Evolutionary conservation across 2,329 filamentous ascomycete species (phyloP), one percentile per base, ranked within the genome.

Genomic region (Neonectria hederae): DNA sequence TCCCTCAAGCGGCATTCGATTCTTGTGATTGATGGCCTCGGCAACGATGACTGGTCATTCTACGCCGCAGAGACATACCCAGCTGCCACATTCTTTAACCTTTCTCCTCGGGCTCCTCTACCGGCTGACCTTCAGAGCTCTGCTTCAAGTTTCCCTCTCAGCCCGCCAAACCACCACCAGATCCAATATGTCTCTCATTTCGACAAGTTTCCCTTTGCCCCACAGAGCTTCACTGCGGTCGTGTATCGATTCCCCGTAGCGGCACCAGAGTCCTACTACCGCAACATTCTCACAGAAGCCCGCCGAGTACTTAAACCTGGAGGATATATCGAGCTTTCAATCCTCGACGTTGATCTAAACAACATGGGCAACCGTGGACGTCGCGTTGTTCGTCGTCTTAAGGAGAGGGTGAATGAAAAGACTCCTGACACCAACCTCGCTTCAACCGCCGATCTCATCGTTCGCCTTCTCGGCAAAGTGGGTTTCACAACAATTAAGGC

Each of bases 31-130:
- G 92, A 96, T 78, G 92, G 92, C 5, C 88, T 96, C 30, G 92
- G 92, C n/a, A 94, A 94, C 73, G 89, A 91, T 69, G 92, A 96
- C 74, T 96, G 92, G 92, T 94, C 92, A 0, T 94, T 93, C 76
- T 95, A 94, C 71, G 92, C 92, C 21, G 91, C 92, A 7, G 88
- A 94, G 74, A 93, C 91, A 1, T 95, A 95, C 68, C 90, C 91
- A 0, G 83, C 84, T 0, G 90, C 90, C 0, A 90, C 88, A 2
- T 90, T 96, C 66, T 95, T 92, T 81, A 93, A 94, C 74, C 83
- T 95, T 24, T 90, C 88, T 0, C 88, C 88, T 8, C 81, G 86
- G 28, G 82, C 84, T 42, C 84, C 84, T 43, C 71, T 84, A n/a
- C 81, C 82, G 0, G 72, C 79, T n/a, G 83, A 84, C 14, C 75